Percentiles rank a stretch among this genome's conserved stretches.
These are phyloP conservation scores for Cytospora schulzeri DNA, from an alignment of 2,329 filamentous ascomycete species.

Conservation along the genomic window DNA sequence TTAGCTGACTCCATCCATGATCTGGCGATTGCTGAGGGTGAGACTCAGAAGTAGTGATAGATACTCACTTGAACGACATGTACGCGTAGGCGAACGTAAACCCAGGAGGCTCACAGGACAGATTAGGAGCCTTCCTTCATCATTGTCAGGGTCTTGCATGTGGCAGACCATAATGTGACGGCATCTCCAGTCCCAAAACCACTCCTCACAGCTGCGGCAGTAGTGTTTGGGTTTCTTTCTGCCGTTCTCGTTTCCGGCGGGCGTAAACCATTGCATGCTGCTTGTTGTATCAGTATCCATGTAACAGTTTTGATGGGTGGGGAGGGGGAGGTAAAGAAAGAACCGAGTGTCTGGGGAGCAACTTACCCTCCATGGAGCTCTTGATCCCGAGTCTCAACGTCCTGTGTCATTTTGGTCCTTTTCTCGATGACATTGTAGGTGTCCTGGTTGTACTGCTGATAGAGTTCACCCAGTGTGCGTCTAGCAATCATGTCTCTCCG, in stretches of 20 bases:
- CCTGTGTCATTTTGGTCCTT: background rate
- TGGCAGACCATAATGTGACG: background rate
- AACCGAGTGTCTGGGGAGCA: too few relatives aligned
- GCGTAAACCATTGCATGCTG: too few relatives aligned
- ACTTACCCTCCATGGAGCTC: too few relatives aligned
- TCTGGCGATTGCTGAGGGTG: too few relatives aligned
- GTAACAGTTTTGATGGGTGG: too few relatives aligned
- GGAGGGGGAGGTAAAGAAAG: too few relatives aligned
- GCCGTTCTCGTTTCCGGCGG: background rate
- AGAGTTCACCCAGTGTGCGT: background rate
- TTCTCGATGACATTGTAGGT: background rate
- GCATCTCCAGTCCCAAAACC: background rate
- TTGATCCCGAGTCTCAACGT: too few relatives aligned
- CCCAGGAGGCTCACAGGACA: background rate
- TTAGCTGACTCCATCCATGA: background rate
- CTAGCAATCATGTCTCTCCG: background rate
- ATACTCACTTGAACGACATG: background rate
- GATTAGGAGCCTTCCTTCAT: background rate
- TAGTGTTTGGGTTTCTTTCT: background rate
- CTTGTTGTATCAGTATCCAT: too few relatives aligned
- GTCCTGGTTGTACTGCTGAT: background rate
- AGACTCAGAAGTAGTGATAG: background rate
- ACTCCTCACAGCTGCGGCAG: background rate
- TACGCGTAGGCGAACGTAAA: background rate
- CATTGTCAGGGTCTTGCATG: background rate